These are phyloP conservation scores for Xylaria intraflava DNA, from an alignment of 495 filamentous ascomycete species.

Conservation along the genomic window DNA sequence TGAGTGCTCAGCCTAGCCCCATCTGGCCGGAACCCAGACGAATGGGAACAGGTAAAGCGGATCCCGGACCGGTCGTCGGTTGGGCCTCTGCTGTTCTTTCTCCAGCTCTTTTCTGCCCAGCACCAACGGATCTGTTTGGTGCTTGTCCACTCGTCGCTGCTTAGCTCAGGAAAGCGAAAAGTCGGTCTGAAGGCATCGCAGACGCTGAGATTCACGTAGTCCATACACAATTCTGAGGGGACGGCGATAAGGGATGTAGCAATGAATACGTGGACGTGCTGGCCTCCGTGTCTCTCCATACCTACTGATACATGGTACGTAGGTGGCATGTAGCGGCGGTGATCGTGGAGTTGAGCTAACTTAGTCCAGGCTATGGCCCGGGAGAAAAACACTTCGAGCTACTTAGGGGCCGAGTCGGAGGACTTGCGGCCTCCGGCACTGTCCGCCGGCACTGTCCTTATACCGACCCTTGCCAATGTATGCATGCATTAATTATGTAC, in stretches of 20 bases:
- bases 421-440: too few relatives aligned
- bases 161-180: background rate
- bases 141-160: background rate
- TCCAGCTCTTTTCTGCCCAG: background rate
- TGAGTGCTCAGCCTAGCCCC: constrained; percentile 5
- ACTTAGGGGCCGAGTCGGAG: too few relatives aligned
- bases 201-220: background rate
- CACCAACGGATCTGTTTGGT: background rate
- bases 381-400: too few relatives aligned
- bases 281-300: too few relatives aligned
- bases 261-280: background rate
- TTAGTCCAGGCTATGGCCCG: too few relatives aligned
- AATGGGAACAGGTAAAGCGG: constrained; percentile 6
- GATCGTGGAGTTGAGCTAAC: too few relatives aligned
- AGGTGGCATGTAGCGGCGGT: too few relatives aligned
- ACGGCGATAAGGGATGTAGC: background rate
- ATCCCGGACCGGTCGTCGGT: constrained; percentile 6
- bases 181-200: background rate
- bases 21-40: constrained; percentile 6
- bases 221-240: background rate
- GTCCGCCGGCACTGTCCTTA: too few relatives aligned
- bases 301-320: too few relatives aligned
- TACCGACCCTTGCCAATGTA: too few relatives aligned
- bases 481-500: too few relatives aligned
- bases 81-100: constrained; percentile 1